Evolutionary conservation across 257 asterid species (phyloP).

Genomic region (Nicotiana undulata): DNA sequence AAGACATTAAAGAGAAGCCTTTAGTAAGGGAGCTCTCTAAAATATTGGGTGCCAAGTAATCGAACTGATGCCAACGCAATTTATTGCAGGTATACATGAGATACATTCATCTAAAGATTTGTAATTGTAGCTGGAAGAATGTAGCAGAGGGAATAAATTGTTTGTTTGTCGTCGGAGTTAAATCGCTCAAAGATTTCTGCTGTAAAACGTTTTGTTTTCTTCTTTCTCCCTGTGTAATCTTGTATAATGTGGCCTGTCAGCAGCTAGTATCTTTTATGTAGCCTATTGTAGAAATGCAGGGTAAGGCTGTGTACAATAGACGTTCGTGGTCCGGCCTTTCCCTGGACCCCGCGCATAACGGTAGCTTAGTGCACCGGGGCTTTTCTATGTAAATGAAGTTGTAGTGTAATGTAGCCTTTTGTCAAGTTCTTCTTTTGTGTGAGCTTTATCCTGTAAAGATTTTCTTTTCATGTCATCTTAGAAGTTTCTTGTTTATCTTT

Average conservation of each 20-base stretch:
- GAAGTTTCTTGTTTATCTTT: neutral
- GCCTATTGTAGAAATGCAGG: neutral
- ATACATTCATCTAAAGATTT: neutral
- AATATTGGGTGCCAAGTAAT: slow-evolving; percentile 42
- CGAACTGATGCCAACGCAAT: slow-evolving; percentile 18
- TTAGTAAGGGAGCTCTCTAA: slow-evolving; percentile 64
- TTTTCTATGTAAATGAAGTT: neutral
- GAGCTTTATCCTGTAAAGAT: neutral
- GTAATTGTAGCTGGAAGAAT: neutral
- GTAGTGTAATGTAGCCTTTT: neutral
- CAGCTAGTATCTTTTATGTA: neutral
- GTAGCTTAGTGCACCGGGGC: no score
- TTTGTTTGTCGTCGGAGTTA: neutral
- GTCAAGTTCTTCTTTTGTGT: neutral
- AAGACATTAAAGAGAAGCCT: slow-evolving; percentile 46
- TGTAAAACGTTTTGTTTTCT: neutral
- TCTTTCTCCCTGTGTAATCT: neutral
- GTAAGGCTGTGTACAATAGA: no score
- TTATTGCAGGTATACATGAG: neutral
- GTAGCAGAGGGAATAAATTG: neutral
- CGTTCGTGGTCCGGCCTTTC: no score
- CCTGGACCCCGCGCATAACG: no score
- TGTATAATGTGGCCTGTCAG: neutral
- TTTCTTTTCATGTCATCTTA: neutral
- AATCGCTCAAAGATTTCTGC: neutral